Percentiles rank a stretch among this genome's conserved stretches.
These are phyloP conservation scores for Lindgomyces ingoldianus DNA, from an alignment of 495 filamentous ascomycete genomes.

Conservation along the genomic window DNA sequence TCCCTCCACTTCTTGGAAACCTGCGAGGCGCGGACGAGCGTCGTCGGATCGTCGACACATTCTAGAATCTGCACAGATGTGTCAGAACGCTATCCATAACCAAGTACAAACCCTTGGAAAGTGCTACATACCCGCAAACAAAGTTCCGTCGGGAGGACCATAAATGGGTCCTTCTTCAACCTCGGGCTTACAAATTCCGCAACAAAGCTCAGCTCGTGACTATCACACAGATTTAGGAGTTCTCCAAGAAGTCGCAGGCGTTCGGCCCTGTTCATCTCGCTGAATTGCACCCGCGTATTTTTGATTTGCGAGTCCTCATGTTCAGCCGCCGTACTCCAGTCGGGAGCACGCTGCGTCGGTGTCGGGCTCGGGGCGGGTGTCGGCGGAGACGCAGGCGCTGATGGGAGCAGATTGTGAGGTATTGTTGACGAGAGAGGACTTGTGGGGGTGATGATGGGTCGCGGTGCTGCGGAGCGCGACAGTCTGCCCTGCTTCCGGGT, in stretches of 20 bases:
- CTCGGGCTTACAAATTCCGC: conserved; percentile 88
- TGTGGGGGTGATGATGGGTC: conserved; percentile 56
- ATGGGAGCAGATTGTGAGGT: conserved; percentile 60
- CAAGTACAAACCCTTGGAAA: neutral
- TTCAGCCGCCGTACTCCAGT: conserved; percentile 60
- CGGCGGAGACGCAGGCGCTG: conserved; percentile 67
- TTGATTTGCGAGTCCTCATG: conserved; percentile 58
- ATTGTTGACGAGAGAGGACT: conserved; percentile 56
- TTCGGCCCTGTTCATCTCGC: conserved; percentile 54
- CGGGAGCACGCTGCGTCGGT: conserved; percentile 60
- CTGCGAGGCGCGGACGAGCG: conserved; percentile 86
- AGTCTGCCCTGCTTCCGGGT: conserved; percentile 31
- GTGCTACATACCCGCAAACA: conserved; percentile 71
- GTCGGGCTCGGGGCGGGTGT: conserved; percentile 70
- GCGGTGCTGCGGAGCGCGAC: conserved; percentile 40
- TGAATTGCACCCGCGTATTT: conserved; percentile 59
- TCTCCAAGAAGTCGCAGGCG: conserved; percentile 73
- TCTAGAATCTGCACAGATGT: conserved; percentile 25
- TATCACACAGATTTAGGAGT: conserved; percentile 87
- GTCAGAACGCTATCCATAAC: neutral
- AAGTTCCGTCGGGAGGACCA: conserved; percentile 83
- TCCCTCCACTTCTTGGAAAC: conserved; percentile 93
- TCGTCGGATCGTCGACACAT: conserved; percentile 81
- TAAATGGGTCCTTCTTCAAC: conserved; percentile 94
- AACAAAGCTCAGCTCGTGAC: conserved; percentile 90